Evolutionary conservation across 2,329 filamentous ascomycete genomes (phyloP), one percentile per base, ranked within the genome.

Genomic region (Ascochyta viciae-villosae): DNA sequence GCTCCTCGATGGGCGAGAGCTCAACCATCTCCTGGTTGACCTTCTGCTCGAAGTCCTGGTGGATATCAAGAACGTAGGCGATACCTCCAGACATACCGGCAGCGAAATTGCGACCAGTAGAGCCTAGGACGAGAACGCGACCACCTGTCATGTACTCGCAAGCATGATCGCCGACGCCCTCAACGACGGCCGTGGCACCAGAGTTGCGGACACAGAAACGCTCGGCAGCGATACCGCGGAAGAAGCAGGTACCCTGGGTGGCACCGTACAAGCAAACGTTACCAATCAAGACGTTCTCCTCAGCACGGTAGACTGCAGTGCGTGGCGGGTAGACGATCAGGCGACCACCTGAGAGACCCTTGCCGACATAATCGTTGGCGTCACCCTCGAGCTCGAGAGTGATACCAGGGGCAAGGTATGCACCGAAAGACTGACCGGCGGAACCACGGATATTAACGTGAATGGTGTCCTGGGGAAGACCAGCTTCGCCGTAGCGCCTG

Each of bases 71-170:
- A 50, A 97, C 87, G 71, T 96, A 98, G 16, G 93, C 93, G 70
- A 98, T 97, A 83, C 94, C 94, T 73, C 94, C 94, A 71, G 93
- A 97, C 94, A 98, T 98, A 83, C 94, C 94, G 59, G 94, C 94
- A 68, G 93, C 94, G 73, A 98, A 98, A 83, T 98, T 98, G 68
- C 94, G 93, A 41, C 94, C 94, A 73, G 92, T 96, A 70, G 86
- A 87, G 55, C 94, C 94, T 43, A 98, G 85, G 71, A 96, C 85
- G 62, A 98, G 81, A 46, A 97, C 84, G 73, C 93, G 91, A 74
- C 94, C 94, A 75, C 94, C 94, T 71, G 94, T 97, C 94, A 98
- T 98, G 85, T 98, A 98, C 83, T 98, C 94, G 74, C 93, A 97
- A 61, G 92, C 91, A 76, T 98, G 94, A 77, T 98, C 94, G 83